Evolutionary conservation across 108 stramenopile genomes (phyloP), one percentile per base, ranked within the genome.

Genomic region (Nitzschia inconspicua): DNA sequence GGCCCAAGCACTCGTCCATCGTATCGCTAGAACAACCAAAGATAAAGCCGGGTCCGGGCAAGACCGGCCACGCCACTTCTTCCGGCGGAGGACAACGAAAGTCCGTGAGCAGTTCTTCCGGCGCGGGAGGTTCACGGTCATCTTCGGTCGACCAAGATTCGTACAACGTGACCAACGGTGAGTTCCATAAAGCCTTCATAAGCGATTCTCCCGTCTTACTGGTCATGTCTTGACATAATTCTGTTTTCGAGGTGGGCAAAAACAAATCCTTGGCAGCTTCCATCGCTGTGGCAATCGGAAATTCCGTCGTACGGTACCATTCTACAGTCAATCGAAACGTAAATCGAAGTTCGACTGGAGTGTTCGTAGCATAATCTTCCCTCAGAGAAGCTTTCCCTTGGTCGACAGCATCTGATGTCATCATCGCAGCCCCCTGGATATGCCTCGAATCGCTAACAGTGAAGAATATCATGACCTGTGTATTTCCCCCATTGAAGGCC

Each of bases 171-270:
- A 88, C 88, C 19, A 89, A 65, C 3, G 91, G 91, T 49, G 85
- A 79, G 56, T 93, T 93, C 91, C 91, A 93, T 28, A 89, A 27
- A 7, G 86, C 91, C 58, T 89, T 89, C 83, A 93, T 87, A 7
- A 93, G 75, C 0, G 85, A 77, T 57, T 93, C 91, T 32, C 91
- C 91, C 7, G 88, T 89, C 61, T 71, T 76, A 13, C 61, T 59
- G 24, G 78, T 70, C 87, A 92, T 92, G 41, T 88, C 83, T 65
- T 86, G 83, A 53, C 91, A 92, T 44, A 77, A 83, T 47, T 88
- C 77, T 3, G 91, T 88, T 9, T 65, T 42, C 2, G 68, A 50
- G 14, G 87, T 92, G 5, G 91, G 91, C 3, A 87, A 57, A 23
- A 88, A 61, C 10, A 93, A 60, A 81, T 89, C 82, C 9, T 88